Base-by-base conservation (phyloP, 371 early-diverging fungal genomes). In the Neoconidiobolus thromboides region DNA sequence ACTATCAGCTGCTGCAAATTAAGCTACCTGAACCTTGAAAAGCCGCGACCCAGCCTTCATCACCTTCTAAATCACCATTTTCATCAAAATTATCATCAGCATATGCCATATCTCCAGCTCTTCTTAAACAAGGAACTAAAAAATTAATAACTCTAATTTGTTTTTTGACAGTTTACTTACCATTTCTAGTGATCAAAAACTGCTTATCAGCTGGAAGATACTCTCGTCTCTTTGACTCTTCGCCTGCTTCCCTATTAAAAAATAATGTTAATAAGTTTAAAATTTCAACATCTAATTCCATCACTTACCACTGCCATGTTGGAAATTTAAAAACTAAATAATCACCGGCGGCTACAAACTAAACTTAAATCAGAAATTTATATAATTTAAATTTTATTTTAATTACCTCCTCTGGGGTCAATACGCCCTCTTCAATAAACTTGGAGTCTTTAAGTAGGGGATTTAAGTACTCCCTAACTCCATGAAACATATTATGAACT, bases 311-410 rank as follows among this genome's bases (percentile, higher is more conserved):
- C 53, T 78, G 74, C 98, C 98, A 97, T n/a, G 96, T 95, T 7
- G 95, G 96, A 68, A 94, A 96, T 73, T 95, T 96, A 77, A 82
- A 92, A 9, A 92, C 93, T 43, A 97, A 77, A 65, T 89, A 95
- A 68, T 97, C 98, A 37, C 98, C 98, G 3, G 96, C 95, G 38
- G 86, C 85, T 58, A 93, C 84, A 75, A 95, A 97, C 86, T 88
- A 73, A 10, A 15, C 14, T 15, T n/a, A 58, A 39, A 49, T 49
- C 10, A 55, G 26, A 26, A 26, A 26, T 26, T 26, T 26, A 56
- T 12, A 5, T 40, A 61, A 58, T 46, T 9, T 14, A 43, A 60
- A 47, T n/a, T 26, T 10, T 41, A 3, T 12, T 14, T 46, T 37
- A 50, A 68, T 68, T 80, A 83, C 89, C 74, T 96, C 97, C 65